phyloP scores from a whole-genome alignment of 768 basidiomycete species.

The Auricularia cornea region DNA sequence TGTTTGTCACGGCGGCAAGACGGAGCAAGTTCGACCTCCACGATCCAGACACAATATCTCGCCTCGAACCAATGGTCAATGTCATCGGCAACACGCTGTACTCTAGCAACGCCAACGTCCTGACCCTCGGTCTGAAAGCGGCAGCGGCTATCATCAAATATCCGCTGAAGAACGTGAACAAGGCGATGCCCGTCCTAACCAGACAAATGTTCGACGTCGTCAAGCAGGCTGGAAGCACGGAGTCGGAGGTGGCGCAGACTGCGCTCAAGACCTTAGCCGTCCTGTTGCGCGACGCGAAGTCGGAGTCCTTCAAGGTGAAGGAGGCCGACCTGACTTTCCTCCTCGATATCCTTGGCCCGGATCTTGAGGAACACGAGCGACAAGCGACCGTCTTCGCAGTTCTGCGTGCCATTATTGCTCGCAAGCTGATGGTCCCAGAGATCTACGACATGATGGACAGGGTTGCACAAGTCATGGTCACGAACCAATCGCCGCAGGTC shows the following conservation, averaged over 20 bases:
- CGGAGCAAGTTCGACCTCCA: slow-evolving; percentile 81
- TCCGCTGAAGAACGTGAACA: slow-evolving; percentile 65
- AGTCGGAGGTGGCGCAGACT: slow-evolving; percentile 82
- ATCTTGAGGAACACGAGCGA: slow-evolving; percentile 80
- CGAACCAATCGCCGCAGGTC: slow-evolving; percentile 82
- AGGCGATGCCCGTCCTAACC: slow-evolving; percentile 74
- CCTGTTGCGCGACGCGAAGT: slow-evolving; percentile 82
- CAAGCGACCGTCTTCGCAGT: slow-evolving; percentile 84
- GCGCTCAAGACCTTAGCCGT: slow-evolving; percentile 80
- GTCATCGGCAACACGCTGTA: slow-evolving; percentile 90
- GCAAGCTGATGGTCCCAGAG: slow-evolving; percentile 90
- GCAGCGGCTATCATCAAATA: slow-evolving; percentile 75
- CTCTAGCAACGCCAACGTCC: slow-evolving; percentile 65
- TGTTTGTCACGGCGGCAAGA: slow-evolving; percentile 81
- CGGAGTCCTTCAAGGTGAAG: slow-evolving; percentile 71
- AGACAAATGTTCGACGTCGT: slow-evolving; percentile 79
- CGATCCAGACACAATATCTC: slow-evolving; percentile 62
- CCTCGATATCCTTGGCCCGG: slow-evolving; percentile 77
- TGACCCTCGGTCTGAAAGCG: slow-evolving; percentile 68
- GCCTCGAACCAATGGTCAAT: slow-evolving; percentile 78
- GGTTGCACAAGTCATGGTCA: slow-evolving; percentile 86
- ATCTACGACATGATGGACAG: slow-evolving; percentile 96
- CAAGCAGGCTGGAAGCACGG: slow-evolving; percentile 73
- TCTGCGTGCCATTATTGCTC: slow-evolving; percentile 80
- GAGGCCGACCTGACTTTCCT: slow-evolving; percentile 85